Conservation (phyloP, 331 rosid species). For the Rhamnella rubrinervis region DNA sequence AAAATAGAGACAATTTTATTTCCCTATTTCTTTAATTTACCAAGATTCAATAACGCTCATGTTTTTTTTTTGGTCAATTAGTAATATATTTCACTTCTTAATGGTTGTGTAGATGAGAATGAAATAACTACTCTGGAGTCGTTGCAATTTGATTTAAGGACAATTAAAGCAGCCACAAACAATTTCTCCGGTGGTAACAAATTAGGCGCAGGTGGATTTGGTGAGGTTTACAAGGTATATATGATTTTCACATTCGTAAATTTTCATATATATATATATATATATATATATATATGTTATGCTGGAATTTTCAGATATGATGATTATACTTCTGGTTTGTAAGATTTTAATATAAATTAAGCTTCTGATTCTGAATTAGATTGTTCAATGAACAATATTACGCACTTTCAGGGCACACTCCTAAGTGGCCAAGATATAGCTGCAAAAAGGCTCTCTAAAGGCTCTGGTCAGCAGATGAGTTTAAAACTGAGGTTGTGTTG, state of each 20-base stretch:
- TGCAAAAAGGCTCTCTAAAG: slow-evolving; percentile 30
- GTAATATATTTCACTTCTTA: no score
- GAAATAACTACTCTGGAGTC: slow-evolving; percentile 22
- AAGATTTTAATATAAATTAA: no score
- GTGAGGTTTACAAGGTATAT: slow-evolving; percentile 38
- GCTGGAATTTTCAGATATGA: no score
- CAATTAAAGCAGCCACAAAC: slow-evolving; percentile 33
- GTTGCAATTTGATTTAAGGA: slow-evolving; percentile 41
- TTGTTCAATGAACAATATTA: background rate
- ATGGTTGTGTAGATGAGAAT: background rate
- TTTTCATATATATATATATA: no score
- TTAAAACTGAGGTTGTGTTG: slow-evolving; percentile 32
- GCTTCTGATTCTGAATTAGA: no score
- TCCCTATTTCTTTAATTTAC: background rate
- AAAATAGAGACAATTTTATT: background rate
- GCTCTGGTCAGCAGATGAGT: slow-evolving; percentile 20
- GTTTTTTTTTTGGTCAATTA: no score
- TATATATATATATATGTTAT: no score
- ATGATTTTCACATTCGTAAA: no score
- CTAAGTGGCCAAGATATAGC: slow-evolving; percentile 27
- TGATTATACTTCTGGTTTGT: no score
- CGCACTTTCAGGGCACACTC: slow-evolving; percentile 24
- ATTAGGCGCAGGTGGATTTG: slow-evolving; percentile 45
- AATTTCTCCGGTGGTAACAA: slow-evolving; percentile 26
- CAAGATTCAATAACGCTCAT: background rate